Percentiles rank a stretch among this genome's conserved stretches.
Conservation (phyloP, 1,284 basidiomycete species). For the Cutaneotrichosporon sp. region DNA sequence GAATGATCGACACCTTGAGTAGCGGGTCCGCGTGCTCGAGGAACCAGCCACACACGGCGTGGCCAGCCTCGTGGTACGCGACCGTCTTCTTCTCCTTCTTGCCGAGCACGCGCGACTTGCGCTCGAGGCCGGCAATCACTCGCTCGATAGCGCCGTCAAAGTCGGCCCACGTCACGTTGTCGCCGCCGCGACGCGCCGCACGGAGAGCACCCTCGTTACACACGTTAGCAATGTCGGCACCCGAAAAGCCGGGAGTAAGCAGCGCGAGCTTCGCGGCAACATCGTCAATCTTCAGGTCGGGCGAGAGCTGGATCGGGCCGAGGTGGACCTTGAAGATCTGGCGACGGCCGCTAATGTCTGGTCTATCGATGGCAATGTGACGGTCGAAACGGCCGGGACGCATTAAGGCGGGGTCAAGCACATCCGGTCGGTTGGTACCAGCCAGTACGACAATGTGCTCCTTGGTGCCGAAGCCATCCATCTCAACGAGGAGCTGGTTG, state of each 20-base stretch:
- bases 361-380: slow-evolving; percentile 92
- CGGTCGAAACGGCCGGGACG: slow-evolving; percentile 97
- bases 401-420: slow-evolving; percentile 90
- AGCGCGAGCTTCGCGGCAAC: slow-evolving; percentile 91
- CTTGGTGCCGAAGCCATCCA: slow-evolving; percentile 97
- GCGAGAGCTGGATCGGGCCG: slow-evolving; percentile 71
- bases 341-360: slow-evolving; percentile 88
- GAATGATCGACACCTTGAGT: slow-evolving; percentile 98
- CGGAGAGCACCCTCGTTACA: slow-evolving; percentile 97
- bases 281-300: slow-evolving; percentile 60
- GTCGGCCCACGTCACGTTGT: slow-evolving; percentile 76
- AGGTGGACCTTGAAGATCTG: slow-evolving; percentile 96
- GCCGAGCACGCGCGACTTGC: slow-evolving; percentile 89
- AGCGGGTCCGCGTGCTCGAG: slow-evolving; percentile 94
- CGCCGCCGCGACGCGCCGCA: slow-evolving; percentile 80
- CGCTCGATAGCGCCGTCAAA: slow-evolving; percentile 98
- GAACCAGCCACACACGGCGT: slow-evolving; percentile 98
- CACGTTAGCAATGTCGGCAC: slow-evolving; percentile 97
- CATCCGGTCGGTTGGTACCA: slow-evolving; percentile 94
- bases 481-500: slow-evolving; percentile 97
- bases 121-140: slow-evolving; percentile 94
- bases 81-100: slow-evolving; percentile 98
- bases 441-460: slow-evolving; percentile 96
- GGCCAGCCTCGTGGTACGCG: slow-evolving; percentile 98
- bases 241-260: slow-evolving; percentile 95